Conservation (phyloP, 1,284 basidiomycete genomes). For the Ceratobasidium sp. region DNA sequence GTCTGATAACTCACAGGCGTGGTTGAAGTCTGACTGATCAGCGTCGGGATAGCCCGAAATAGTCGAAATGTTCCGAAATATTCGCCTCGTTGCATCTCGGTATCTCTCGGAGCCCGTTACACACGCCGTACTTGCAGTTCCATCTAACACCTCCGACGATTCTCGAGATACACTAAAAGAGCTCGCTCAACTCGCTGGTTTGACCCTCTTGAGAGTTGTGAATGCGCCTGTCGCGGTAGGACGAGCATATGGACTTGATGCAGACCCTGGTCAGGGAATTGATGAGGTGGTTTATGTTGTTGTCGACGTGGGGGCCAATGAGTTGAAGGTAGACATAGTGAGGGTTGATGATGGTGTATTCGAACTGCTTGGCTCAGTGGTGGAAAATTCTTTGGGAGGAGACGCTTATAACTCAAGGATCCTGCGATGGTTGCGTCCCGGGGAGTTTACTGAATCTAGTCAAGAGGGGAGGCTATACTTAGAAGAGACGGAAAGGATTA, state of each 20-base stretch:
- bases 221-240: neutral
- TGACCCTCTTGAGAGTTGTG: neutral
- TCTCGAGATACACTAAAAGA: neutral
- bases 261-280: too few relatives aligned
- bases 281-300: too few relatives aligned
- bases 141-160: neutral
- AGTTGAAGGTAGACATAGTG: neutral
- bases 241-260: too few relatives aligned
- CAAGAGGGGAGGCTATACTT: too few relatives aligned
- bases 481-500: too few relatives aligned
- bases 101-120: neutral
- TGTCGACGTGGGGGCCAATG: neutral
- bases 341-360: neutral
- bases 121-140: neutral
- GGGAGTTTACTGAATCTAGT: too few relatives aligned
- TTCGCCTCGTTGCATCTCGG: neutral
- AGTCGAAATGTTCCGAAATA: neutral
- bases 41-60: too few relatives aligned
- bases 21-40: too few relatives aligned
- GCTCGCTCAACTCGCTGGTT: neutral
- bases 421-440: neutral
- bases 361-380: neutral
- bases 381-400: neutral
- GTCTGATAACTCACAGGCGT: too few relatives aligned
- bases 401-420: neutral